Evolutionary conservation across 805 yeast species (phyloP), one percentile per base, ranked within the genome.

Genomic region (Myxozyma nipponensis): DNA sequence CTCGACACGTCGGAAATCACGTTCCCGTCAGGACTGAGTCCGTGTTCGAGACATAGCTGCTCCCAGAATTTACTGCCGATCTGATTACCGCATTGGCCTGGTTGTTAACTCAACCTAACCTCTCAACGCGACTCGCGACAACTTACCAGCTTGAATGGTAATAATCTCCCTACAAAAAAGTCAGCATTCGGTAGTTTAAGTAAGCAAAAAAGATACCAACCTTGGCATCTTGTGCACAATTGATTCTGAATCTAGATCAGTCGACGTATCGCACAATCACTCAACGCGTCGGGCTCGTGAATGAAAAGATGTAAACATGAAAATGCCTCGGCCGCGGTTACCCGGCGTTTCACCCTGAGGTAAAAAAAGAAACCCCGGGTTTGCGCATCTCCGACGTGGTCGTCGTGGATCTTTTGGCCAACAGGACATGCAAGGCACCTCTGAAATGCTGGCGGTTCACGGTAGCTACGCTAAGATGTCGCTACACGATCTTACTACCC

Each of bases 81-180:
- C 66, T 91, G 98, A 69, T 93, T 93, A 50, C 98, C 98, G 72
- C 98, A 93, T 70, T 93, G 98, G 23, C 96, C 95, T 44, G 25
- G n/a, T 37, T 9, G 15, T 44, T 1, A 28, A 15, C 32, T 41
- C 18, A 19, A 23, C 24, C 47, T 19, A 19, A 9, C 23, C 6
- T 23, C n/a, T 44, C 46, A 39, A 24, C 7, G 7, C 17, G 18
- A 30, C 7, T 15, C 13, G 13, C 9, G 34, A 36, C 7, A 32
- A 18, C 7, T n/a, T 23, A 57, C 60, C 61, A 37, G 65, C 62
- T 47, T 62, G 66, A 9, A 62, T 22, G 2, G 65, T 62, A 18
- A 62, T 62, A 32, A 62, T 61, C 46, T 62, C 65, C 30, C 65
- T 53, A 17, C 9, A 7, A 5, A 19, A 22, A 22, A 37, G 39